phyloP scores from a whole-genome alignment of 495 filamentous ascomycete genomes.

The Staphylotrichum tortipilum region DNA sequence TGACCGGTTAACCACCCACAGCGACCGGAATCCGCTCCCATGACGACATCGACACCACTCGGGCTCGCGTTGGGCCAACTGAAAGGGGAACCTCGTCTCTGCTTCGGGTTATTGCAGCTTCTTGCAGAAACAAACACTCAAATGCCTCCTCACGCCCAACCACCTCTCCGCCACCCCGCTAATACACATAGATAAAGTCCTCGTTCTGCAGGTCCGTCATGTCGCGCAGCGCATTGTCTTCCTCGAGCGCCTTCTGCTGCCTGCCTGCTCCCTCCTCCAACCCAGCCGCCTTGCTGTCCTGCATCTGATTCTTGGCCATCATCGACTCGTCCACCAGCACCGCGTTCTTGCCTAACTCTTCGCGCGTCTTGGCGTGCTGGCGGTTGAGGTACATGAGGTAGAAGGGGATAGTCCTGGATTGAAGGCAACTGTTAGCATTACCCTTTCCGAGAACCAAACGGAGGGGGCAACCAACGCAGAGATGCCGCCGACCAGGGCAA shows the following conservation, averaged over 20 bases:
- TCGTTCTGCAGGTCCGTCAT: slow-evolving; percentile 48
- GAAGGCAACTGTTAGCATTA: neutral
- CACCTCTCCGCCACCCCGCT: neutral
- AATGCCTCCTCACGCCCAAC: neutral
- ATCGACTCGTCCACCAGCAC: slow-evolving; percentile 33
- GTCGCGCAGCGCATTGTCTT: slow-evolving; percentile 43
- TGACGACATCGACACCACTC: too few relatives aligned
- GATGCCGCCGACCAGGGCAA: slow-evolving; percentile 27
- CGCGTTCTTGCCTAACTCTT: slow-evolving; percentile 36
- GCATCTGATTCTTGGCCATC: slow-evolving; percentile 35
- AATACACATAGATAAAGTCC: slow-evolving; percentile 54
- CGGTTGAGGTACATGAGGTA: slow-evolving; percentile 43
- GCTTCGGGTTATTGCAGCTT: too few relatives aligned
- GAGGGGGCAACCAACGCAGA: slow-evolving; percentile 26
- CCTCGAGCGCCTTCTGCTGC: slow-evolving; percentile 29
- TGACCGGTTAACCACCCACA: too few relatives aligned
- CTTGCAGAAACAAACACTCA: too few relatives aligned
- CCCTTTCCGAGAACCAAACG: neutral
- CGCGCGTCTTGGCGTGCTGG: slow-evolving; percentile 36
- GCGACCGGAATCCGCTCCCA: too few relatives aligned
- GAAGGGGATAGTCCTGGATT: slow-evolving; percentile 31
- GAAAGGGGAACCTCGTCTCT: too few relatives aligned
- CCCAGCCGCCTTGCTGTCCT: slow-evolving; percentile 36
- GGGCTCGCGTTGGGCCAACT: too few relatives aligned
- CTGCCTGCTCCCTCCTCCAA: slow-evolving; percentile 35